A percentile compares a stretch with the other conserved stretches of the same genome.
These are phyloP conservation scores for Pseudozyma sp. DNA, from an alignment of 1,284 basidiomycete genomes.

Conservation along the genomic window DNA sequence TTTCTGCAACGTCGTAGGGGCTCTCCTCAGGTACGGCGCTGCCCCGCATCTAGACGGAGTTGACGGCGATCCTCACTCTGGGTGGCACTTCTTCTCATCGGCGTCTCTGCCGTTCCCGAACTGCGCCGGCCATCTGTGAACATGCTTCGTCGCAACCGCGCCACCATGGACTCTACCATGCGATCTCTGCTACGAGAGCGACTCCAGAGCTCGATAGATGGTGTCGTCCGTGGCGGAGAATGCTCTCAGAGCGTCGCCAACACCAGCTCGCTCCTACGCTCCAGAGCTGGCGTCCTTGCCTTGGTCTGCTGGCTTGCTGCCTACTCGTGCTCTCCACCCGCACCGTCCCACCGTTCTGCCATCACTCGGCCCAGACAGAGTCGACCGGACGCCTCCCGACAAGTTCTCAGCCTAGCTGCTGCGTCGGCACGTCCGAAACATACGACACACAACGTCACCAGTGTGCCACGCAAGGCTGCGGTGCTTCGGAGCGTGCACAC, in stretches of 20 bases:
- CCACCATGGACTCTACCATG: conserved; percentile 36
- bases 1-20: background rate
- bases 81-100: too few relatives aligned
- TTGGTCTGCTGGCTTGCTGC: conserved; percentile 44
- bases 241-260: conserved; percentile 30
- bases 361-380: background rate
- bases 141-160: conserved; percentile 18
- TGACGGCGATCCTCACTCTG: too few relatives aligned
- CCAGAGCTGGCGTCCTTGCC: conserved; percentile 34
- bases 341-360: conserved; percentile 2
- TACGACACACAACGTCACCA: background rate
- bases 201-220: conserved; percentile 39
- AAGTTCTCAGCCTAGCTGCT: conserved; percentile 5
- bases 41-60: too few relatives aligned
- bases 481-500: conserved; percentile 32
- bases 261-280: conserved; percentile 22
- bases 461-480: conserved; percentile 23
- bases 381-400: conserved; percentile 1
- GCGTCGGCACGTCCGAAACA: background rate
- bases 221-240: conserved; percentile 27
- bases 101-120: background rate
- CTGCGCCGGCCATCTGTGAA: too few relatives aligned
- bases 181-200: conserved; percentile 30
- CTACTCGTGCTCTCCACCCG: conserved; percentile 34
- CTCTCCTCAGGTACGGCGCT: too few relatives aligned